These are phyloP conservation scores for Floccularia luteovirens DNA, from an alignment of 768 basidiomycete genomes.

Conservation along the genomic window DNA sequence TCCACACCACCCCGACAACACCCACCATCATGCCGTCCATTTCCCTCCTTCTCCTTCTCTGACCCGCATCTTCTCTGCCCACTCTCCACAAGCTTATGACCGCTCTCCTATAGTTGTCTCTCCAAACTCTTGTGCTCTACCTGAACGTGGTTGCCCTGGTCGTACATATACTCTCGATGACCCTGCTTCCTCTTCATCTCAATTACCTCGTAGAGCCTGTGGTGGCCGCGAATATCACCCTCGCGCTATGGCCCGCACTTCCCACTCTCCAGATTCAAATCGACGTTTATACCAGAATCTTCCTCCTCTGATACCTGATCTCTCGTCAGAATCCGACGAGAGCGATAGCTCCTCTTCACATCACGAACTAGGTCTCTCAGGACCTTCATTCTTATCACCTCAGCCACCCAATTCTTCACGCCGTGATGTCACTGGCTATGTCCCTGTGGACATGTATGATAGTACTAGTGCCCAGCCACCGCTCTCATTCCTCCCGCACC, in stretches of 20 bases:
- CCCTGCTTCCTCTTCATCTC: constrained; percentile 6
- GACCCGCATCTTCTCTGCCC: constrained; percentile 38
- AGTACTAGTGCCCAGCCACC: constrained; percentile 11
- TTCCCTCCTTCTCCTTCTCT: constrained; percentile 48
- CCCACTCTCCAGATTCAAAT: constrained; percentile 7
- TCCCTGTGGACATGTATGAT: constrained; percentile 9
- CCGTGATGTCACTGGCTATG: constrained; percentile 7
- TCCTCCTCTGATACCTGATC: constrained; percentile 52
- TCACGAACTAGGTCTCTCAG: no score
- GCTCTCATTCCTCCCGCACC: constrained; percentile 29
- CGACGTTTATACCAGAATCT: constrained; percentile 18
- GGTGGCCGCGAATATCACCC: constrained; percentile 38
- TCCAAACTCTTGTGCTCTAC: constrained; percentile 68
- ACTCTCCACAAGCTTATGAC: constrained; percentile 65
- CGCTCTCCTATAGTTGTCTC: constrained; percentile 71
- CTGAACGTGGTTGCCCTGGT: constrained; percentile 72
- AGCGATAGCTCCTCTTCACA: constrained; percentile 55
- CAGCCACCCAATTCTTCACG: constrained; percentile 12
- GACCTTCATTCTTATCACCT: constrained; percentile 24
- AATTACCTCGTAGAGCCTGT: constrained; percentile 14
- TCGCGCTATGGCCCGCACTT: constrained; percentile 20
- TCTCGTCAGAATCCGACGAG: constrained; percentile 60
- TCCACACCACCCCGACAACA: constrained; percentile 14
- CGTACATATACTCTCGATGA: constrained; percentile 55
- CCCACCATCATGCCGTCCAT: constrained; percentile 31